phyloP scores from a whole-genome alignment of 352 stramenopile genomes.

The Globisporangium uncinulatum region DNA sequence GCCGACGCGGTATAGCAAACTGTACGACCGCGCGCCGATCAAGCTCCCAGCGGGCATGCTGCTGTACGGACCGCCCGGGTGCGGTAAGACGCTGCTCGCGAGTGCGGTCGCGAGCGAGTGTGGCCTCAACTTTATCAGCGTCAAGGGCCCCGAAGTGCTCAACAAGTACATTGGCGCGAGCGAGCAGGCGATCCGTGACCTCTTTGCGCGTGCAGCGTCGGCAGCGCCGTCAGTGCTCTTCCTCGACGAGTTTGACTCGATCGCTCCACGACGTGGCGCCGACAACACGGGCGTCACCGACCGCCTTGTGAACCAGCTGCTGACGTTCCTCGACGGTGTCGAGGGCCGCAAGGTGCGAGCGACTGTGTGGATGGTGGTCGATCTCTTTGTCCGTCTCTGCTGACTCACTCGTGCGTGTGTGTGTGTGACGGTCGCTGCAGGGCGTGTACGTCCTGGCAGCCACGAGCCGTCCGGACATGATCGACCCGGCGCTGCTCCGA shows the following conservation, averaged over 20 bases:
- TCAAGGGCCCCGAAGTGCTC: slow-evolving; percentile 87
- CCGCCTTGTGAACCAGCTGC: slow-evolving; percentile 96
- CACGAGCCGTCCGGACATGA: slow-evolving; percentile 96
- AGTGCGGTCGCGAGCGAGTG: slow-evolving; percentile 84
- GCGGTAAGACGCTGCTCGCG: slow-evolving; percentile 87
- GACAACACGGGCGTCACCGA: slow-evolving; percentile 96
- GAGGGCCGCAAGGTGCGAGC: slow-evolving; percentile 74
- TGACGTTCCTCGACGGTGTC: slow-evolving; percentile 97
- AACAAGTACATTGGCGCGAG: slow-evolving; percentile 91
- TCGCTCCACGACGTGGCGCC: slow-evolving; percentile 90
- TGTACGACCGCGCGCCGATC: slow-evolving; percentile 80
- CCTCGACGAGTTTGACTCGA: slow-evolving; percentile 93
- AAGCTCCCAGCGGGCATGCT: slow-evolving; percentile 84
- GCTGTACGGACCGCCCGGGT: slow-evolving; percentile 88
- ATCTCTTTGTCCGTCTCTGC: slow-evolving; percentile 6
- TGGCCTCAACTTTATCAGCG: slow-evolving; percentile 87
- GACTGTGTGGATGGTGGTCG: neutral
- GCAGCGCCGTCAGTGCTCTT: slow-evolving; percentile 80
- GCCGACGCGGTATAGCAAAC: slow-evolving; percentile 66
- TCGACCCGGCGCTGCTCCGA: slow-evolving; percentile 93
- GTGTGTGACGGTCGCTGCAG: slow-evolving; percentile 13
- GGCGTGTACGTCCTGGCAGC: slow-evolving; percentile 94
- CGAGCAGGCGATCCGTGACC: slow-evolving; percentile 84
- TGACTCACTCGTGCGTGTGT: neutral
- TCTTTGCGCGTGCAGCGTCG: slow-evolving; percentile 73